Evolutionary conservation across 78 protist species (phyloP).

Genomic region (Protostelium mycophagum): DNA sequence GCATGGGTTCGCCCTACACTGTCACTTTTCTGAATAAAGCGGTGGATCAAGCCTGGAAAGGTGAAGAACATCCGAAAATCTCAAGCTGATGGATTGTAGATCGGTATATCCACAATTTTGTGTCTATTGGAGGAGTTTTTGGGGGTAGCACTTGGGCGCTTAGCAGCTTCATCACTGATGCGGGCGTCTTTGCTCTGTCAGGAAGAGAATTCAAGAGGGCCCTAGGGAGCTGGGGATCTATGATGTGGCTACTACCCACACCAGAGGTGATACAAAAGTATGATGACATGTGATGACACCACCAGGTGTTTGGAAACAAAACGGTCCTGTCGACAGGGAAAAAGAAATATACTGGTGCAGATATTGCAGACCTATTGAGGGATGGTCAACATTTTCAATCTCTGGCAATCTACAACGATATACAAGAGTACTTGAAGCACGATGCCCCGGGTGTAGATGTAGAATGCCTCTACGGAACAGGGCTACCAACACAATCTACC

Average conservation of each 20-base stretch:
- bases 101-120: too few relatives aligned
- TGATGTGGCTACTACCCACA: not conserved
- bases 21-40: not conserved
- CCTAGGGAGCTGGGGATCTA: not conserved
- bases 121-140: not conserved
- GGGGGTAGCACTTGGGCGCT: not conserved
- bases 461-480: not conserved
- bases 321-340: not conserved
- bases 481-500: not conserved
- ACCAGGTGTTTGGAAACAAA: not conserved
- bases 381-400: not conserved
- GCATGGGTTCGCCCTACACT: not conserved
- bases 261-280: not conserved
- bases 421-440: not conserved
- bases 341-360: not conserved
- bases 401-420: not conserved
- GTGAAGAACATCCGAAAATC: not conserved
- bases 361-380: not conserved
- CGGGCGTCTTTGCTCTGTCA: not conserved
- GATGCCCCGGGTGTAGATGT: not conserved
- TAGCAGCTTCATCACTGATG: not conserved
- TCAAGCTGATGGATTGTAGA: too few relatives aligned
- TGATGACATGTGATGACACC: not conserved
- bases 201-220: not conserved
- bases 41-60: not conserved